These are phyloP conservation scores for Zea mays DNA, from an alignment of 176 grass and related monocot genomes.

Conservation along the genomic window DNA sequence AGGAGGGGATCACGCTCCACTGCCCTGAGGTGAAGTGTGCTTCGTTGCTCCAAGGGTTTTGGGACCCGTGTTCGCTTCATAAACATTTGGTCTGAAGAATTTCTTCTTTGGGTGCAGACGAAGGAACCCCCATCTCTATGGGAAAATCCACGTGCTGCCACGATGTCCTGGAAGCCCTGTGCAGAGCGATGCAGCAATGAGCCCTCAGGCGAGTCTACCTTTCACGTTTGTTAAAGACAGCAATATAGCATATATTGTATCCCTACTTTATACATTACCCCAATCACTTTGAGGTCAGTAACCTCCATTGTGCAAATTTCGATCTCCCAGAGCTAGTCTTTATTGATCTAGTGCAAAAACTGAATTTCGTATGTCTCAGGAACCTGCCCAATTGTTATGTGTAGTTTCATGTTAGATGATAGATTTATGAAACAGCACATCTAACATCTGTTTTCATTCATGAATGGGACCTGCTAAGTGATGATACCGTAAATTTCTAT, in stretches of 20 bases:
- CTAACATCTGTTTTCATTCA: constrained; percentile 1
- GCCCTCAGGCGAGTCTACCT: constrained; percentile 54
- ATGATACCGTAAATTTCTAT: constrained; percentile 17
- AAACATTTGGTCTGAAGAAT: constrained; percentile 10
- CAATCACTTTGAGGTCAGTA: neutral
- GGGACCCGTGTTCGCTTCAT: neutral
- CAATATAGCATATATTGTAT: neutral
- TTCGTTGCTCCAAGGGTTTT: constrained; percentile 10
- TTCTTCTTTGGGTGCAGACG: constrained; percentile 43
- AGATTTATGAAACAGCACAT: constrained; percentile 1
- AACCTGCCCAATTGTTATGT: neutral
- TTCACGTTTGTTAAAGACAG: neutral
- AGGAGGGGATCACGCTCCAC: constrained; percentile 66
- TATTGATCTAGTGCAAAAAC: neutral
- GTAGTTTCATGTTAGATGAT: neutral
- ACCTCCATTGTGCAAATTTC: neutral
- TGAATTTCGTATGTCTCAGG: neutral
- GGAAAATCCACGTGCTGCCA: constrained; percentile 74
- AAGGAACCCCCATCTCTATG: constrained; percentile 62
- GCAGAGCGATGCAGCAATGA: constrained; percentile 54
- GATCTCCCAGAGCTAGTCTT: neutral
- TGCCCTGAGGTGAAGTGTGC: constrained; percentile 59
- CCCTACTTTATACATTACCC: neutral
- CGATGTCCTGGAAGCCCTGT: constrained; percentile 76
- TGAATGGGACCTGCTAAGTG: constrained; percentile 4